These are phyloP conservation scores for Mycena olivaceomarginata DNA, from an alignment of 768 basidiomycete species.

Conservation along the genomic window DNA sequence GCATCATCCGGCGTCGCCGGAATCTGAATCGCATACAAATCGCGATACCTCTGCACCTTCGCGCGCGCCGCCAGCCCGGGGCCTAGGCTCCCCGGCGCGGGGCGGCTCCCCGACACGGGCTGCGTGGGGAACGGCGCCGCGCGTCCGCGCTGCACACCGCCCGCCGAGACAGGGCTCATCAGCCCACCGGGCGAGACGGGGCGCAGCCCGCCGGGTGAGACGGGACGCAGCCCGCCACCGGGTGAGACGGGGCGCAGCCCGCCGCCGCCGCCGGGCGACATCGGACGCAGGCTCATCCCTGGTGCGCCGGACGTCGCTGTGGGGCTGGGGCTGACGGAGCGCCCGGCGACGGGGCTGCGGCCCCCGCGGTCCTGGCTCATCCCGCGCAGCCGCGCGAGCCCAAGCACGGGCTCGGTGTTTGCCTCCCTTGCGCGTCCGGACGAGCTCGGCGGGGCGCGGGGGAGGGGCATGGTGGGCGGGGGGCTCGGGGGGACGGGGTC, in stretches of 20 bases:
- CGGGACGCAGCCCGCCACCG: neutral
- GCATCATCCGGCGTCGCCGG: conserved; percentile 33
- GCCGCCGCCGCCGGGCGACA: conserved; percentile 22
- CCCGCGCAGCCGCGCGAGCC: conserved; percentile 35
- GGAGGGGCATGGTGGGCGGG: conserved; percentile 67
- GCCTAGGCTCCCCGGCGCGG: conserved; percentile 44
- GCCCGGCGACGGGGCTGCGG: neutral
- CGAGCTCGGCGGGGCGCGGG: conserved; percentile 52
- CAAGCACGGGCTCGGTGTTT: conserved; percentile 29
- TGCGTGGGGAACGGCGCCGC: conserved; percentile 71
- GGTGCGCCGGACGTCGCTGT: neutral
- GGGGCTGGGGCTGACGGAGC: neutral
- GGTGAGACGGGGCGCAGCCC: neutral
- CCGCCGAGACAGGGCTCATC: conserved; percentile 22
- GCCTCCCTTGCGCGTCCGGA: conserved; percentile 38
- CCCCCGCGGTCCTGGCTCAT: conserved; percentile 38
- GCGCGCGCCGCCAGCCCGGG: conserved; percentile 52
- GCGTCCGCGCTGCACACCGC: conserved; percentile 63
- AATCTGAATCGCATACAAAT: conserved; percentile 53
- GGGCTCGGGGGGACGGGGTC: conserved; percentile 73
- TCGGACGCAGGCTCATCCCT: neutral
- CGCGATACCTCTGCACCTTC: conserved; percentile 54
- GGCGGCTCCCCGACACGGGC: conserved; percentile 56
- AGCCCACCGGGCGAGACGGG: conserved; percentile 18
- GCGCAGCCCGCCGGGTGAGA: conserved; percentile 5